phyloP scores from a whole-genome alignment of 192 early-diverging fungal species.

The Jimgerdemannia lactiflua region DNA sequence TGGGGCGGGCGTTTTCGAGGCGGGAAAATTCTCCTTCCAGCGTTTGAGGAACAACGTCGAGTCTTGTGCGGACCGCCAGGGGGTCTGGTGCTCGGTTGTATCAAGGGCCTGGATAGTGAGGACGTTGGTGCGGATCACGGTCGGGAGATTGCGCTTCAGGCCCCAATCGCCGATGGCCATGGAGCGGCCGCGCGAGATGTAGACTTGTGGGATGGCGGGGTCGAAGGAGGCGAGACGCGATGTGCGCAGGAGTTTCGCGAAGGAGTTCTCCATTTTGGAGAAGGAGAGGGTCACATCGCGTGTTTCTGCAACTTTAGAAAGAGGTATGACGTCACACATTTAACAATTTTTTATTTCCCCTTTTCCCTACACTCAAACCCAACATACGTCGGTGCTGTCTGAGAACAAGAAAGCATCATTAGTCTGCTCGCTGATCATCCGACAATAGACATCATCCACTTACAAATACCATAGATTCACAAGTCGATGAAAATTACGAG shows the following conservation, averaged over 20 bases:
- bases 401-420: too few species aligned
- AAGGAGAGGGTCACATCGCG: background rate
- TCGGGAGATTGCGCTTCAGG: slow-evolving; percentile 69
- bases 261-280: slow-evolving; percentile 56
- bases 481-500: too few species aligned
- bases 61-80: slow-evolving; percentile 59
- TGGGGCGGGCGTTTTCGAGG: slow-evolving; percentile 49
- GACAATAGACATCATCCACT: too few species aligned
- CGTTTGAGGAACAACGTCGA: slow-evolving; percentile 53
- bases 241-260: slow-evolving; percentile 60
- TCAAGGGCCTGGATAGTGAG: slow-evolving; percentile 59
- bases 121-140: slow-evolving; percentile 53
- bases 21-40: slow-evolving; percentile 76
- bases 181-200: slow-evolving; percentile 33
- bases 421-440: too few species aligned
- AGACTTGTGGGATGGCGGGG: slow-evolving; percentile 66
- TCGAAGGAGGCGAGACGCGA: slow-evolving; percentile 71
- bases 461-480: too few species aligned
- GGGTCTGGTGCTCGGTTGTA: slow-evolving; percentile 68
- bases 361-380: too few species aligned
- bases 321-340: too few species aligned
- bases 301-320: too few species aligned
- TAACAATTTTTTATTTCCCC: too few species aligned
- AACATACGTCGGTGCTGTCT: too few species aligned
- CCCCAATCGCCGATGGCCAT: slow-evolving; percentile 69